Base-by-base conservation (phyloP, 2,329 filamentous ascomycete genomes). In the Fusarium agapanthi region DNA sequence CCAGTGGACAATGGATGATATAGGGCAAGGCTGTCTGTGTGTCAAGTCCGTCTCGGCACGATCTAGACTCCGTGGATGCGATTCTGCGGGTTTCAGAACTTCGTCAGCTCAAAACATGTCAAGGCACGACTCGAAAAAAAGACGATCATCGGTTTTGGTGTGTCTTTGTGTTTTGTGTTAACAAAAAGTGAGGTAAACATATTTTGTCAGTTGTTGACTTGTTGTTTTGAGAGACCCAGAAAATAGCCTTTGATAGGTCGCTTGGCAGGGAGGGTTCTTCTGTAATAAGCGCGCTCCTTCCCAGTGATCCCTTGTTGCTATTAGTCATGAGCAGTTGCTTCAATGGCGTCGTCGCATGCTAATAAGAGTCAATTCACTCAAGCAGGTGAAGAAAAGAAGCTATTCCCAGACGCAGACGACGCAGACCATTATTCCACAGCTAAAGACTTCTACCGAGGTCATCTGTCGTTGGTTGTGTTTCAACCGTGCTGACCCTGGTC, bases 21-120 rank as follows among this genome's bases (percentile, higher is more conserved):
- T 61, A 38, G 47, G 48, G 51, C 70, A 71, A 62, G 61, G 70
- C 41, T 32, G 37, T 37, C 41, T 38, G 37, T 35, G 57, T 47
- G 55, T 54, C 71, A 68, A 73, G 55, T 54, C 45, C 28, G 58
- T 67, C 60, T 71, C 67, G 67, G 51, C 70, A 72, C 61, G 50
- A 73, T 71, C 70, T 67, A 61, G 67, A 74, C 71, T 51, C 41
- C 59, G 28, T 60, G 51, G 54, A 57, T 71, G 58, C 30, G 56
- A 58, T 57, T 62, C 28, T 58, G 43, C 34, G 38, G 7, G 71
- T 73, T 73, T 73, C 71, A 73, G 44, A 64, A 13, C 40, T 56
- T 55, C 37, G 51, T 48, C 47, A 63, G 43, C 51, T 57, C 47
- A 61, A 67, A 72, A 72, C 69, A 69, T n/a, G 57, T 41, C 50